Evolutionary conservation across 106 monocot species (phyloP).

Genomic region (Dioscorea alata): DNA sequence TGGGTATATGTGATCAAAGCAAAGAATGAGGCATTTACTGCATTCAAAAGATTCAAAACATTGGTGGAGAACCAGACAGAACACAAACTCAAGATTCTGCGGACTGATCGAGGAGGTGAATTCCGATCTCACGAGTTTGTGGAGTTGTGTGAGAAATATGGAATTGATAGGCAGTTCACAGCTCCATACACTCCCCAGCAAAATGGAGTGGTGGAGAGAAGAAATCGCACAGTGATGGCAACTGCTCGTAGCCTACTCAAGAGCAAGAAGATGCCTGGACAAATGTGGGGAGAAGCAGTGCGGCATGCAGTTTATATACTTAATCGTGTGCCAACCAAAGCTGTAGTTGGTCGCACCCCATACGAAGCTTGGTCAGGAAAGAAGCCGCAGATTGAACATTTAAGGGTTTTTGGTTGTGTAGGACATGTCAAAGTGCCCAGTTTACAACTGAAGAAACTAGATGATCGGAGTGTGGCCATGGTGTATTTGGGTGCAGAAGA

Average conservation of each 20-base stretch:
- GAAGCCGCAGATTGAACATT: constrained; percentile 8
- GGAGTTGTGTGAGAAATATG: neutral
- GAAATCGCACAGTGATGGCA: constrained; percentile 11
- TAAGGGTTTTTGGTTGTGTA: constrained; percentile 17
- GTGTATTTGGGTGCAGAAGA: constrained; percentile 14
- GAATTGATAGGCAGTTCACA: too few species aligned
- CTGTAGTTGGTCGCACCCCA: neutral
- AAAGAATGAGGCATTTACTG: neutral
- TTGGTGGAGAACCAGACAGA: too few species aligned
- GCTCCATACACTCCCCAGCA: too few species aligned
- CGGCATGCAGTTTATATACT: constrained; percentile 4
- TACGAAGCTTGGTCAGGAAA: constrained; percentile 14
- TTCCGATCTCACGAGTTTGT: constrained; percentile 3
- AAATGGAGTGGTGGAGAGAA: constrained; percentile 8
- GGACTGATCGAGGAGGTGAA: constrained; percentile 11
- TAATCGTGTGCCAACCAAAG: constrained; percentile 12
- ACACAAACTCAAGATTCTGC: neutral
- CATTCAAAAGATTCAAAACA: constrained; percentile 2
- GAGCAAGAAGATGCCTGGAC: neutral
- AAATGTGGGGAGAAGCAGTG: constrained; percentile 21
- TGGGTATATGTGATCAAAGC: constrained; percentile 1
- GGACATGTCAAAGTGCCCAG: constrained; percentile 1
- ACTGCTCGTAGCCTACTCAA: constrained; percentile 11
- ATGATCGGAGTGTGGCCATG: constrained; percentile 7
- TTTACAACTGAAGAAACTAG: constrained; percentile 5